Conservation (phyloP, 441 rosid species). For the Pelargonium fulgidum region DNA sequence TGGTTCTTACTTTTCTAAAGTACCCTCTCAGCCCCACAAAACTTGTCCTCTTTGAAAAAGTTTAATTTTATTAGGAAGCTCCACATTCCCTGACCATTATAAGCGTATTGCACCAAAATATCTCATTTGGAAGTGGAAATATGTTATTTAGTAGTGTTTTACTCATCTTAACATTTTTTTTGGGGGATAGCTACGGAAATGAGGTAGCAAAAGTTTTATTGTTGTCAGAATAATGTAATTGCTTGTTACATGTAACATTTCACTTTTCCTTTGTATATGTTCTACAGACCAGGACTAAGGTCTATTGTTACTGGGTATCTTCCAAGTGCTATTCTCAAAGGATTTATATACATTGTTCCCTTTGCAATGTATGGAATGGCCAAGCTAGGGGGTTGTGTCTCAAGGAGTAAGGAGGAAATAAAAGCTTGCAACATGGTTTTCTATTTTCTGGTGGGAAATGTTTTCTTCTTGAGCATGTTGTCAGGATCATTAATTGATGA, state of each 20-base stretch:
- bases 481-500: constrained; percentile 86
- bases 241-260: neutral
- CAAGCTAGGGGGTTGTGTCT: constrained; percentile 56
- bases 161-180: no score
- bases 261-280: constrained; percentile 14
- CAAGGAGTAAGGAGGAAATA: constrained; percentile 76
- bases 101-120: no score
- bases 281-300: constrained; percentile 75
- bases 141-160: no score
- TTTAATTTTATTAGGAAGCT: no score
- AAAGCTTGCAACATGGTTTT: constrained; percentile 93
- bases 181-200: no score
- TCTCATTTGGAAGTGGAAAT: no score
- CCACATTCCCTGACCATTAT: no score
- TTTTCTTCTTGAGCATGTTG: constrained; percentile 74
- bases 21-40: no score
- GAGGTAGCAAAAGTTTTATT: neutral
- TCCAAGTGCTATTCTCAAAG: constrained; percentile 83
- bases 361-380: constrained; percentile 73
- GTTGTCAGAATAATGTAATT: neutral
- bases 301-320: constrained; percentile 83
- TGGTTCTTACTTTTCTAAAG: no score
- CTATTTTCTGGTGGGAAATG: constrained; percentile 85
- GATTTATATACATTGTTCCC: constrained; percentile 66
- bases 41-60: no score